Evolutionary conservation across 176 grass and related monocot species (phyloP).

Genomic region (Cenchrus americanus): DNA sequence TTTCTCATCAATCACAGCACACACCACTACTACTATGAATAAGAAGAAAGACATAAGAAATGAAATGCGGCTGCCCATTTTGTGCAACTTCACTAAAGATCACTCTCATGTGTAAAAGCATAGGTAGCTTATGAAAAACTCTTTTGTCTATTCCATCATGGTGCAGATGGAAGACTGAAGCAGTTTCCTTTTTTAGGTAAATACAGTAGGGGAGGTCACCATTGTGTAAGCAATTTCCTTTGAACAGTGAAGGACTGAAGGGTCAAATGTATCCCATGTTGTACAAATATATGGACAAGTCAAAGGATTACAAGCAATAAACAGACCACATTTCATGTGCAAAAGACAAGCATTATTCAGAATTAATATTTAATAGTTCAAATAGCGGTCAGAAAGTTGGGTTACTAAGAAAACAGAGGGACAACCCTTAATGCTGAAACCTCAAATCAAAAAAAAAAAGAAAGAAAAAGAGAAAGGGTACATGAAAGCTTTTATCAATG

Average conservation of each 20-base stretch:
- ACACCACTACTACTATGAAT: neutral
- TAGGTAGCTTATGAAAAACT: conserved; percentile 19
- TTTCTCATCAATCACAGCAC: conserved; percentile 8
- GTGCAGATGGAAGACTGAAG: neutral
- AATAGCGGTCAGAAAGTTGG: neutral
- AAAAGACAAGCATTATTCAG: neutral
- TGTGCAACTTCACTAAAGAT: neutral
- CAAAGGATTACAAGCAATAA: conserved; percentile 18
- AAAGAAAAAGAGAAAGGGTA: neutral
- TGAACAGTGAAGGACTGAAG: neutral
- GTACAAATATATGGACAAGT: neutral
- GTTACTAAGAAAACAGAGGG: conserved; percentile 27
- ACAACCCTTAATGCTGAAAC: conserved; percentile 9
- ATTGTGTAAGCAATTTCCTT: neutral
- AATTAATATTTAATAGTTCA: neutral
- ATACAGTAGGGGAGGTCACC: too few relatives aligned
- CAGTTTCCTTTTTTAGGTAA: neutral
- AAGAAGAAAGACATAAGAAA: conserved; percentile 3
- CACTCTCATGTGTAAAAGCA: conserved; percentile 17
- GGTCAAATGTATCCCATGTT: neutral
- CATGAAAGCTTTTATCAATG: neutral
- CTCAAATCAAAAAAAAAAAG: neutral
- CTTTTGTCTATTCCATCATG: neutral
- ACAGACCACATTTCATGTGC: neutral
- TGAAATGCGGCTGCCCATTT: neutral